A percentile compares a stretch with the other conserved stretches of the same genome.
Evolutionary conservation across 116 monocot species (phyloP).

Genomic region (Dioscorea cayenensis): DNA sequence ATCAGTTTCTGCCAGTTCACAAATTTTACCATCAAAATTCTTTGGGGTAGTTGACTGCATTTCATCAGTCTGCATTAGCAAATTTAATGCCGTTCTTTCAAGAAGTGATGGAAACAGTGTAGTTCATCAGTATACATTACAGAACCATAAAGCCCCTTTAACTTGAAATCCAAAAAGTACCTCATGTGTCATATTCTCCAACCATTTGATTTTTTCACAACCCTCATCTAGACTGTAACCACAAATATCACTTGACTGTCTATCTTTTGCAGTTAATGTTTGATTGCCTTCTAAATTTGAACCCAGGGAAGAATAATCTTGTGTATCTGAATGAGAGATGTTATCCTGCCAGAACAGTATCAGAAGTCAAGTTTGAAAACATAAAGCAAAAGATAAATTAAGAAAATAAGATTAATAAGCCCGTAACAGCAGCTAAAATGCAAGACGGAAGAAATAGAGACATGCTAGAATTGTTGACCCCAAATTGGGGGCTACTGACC

Average conservation of each 20-base stretch:
- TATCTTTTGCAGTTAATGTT: background rate
- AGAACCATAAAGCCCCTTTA: background rate
- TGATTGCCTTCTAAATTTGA: conserved; percentile 7
- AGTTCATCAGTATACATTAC: background rate
- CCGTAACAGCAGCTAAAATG: background rate
- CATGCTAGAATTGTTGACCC: conserved; percentile 10
- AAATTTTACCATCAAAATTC: conserved; percentile 4
- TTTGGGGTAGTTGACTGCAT: background rate
- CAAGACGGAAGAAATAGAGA: background rate
- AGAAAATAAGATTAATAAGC: background rate
- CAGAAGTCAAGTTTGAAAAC: background rate
- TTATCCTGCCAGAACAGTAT: conserved; percentile 6
- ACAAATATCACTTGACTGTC: conserved; percentile 11
- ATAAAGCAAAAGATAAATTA: background rate
- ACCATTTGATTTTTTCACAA: conserved; percentile 1
- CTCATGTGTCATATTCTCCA: conserved; percentile 5
- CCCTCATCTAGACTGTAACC: conserved; percentile 10
- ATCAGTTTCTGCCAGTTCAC: conserved; percentile 8
- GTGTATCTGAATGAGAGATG: background rate
- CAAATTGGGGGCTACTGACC: conserved; percentile 9
- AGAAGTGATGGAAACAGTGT: background rate
- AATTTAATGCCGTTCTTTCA: background rate
- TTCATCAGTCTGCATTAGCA: conserved; percentile 15
- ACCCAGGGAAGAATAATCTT: background rate
- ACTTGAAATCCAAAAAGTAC: background rate